A percentile compares a stretch with the other conserved stretches of the same genome.
These are phyloP conservation scores for Polytrichum formosum DNA, from an alignment of 225 moss, liverwort and hornwort genomes.

Conservation along the genomic window DNA sequence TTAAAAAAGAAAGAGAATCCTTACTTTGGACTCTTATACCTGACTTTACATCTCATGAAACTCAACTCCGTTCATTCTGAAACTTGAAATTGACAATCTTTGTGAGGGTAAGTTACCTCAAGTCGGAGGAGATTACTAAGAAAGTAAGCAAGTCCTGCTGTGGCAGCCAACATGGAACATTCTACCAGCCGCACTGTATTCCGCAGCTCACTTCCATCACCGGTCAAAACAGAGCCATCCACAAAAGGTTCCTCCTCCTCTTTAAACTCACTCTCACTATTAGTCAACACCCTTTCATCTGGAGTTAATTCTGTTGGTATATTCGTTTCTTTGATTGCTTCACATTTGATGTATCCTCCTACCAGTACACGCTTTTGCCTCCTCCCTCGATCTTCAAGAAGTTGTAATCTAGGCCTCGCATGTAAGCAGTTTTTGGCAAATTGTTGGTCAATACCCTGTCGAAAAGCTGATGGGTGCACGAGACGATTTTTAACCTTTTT, in stretches of 20 bases:
- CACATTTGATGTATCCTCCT: constrained; percentile 16
- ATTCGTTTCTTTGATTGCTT: constrained; percentile 44
- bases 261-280: constrained; percentile 12
- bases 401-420: constrained; percentile 13
- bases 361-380: constrained; percentile 9
- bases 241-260: constrained; percentile 26
- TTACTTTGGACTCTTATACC: too few relatives aligned
- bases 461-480: constrained; percentile 27
- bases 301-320: constrained; percentile 26
- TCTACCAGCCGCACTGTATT: constrained; percentile 84
- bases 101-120: constrained; percentile 37
- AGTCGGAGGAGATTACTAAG: constrained; percentile 93
- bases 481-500: constrained; percentile 9
- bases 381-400: constrained; percentile 14
- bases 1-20: too few relatives aligned
- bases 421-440: constrained; percentile 18
- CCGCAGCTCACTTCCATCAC: constrained; percentile 85
- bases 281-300: constrained; percentile 29
- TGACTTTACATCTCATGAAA: too few relatives aligned
- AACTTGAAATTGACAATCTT: too few relatives aligned
- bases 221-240: constrained; percentile 81
- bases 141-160: constrained; percentile 92
- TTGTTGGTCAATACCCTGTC: constrained; percentile 10
- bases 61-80: too few relatives aligned
- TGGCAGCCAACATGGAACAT: constrained; percentile 95